These are phyloP conservation scores for Sphagnum tenellum DNA, from an alignment of 225 moss, liverwort and hornwort species.

Conservation along the genomic window DNA sequence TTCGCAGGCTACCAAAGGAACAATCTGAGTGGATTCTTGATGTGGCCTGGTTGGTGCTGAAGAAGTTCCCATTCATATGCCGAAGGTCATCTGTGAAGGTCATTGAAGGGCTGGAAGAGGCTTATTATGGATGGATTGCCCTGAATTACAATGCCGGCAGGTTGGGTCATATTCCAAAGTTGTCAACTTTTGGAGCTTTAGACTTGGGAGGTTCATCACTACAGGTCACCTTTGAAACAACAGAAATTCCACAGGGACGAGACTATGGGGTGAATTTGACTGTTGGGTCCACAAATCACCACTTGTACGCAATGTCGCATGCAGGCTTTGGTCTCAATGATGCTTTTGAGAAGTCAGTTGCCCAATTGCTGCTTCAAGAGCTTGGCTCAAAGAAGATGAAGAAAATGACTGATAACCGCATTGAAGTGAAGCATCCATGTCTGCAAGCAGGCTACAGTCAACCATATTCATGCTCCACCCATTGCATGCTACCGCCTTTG, in stretches of 20 bases:
- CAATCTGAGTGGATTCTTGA: conserved; percentile 85
- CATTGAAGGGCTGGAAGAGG: conserved; percentile 91
- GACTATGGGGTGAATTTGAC: conserved; percentile 74
- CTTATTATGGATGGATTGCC: conserved; percentile 97
- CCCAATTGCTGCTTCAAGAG: conserved; percentile 40
- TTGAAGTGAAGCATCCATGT: conserved; percentile 69
- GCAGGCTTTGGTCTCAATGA: conserved; percentile 90
- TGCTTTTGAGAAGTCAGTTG: conserved; percentile 95
- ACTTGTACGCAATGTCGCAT: conserved; percentile 86
- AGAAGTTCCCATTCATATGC: conserved; percentile 59
- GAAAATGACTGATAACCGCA: conserved; percentile 8
- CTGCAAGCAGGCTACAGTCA: conserved; percentile 70
- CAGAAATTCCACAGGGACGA: conserved; percentile 28
- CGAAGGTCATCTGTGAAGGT: conserved; percentile 78
- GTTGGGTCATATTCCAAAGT: conserved; percentile 43
- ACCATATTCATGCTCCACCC: conserved; percentile 61
- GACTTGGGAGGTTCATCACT: conserved; percentile 95
- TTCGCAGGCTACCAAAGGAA: conserved; percentile 51
- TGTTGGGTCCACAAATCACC: conserved; percentile 70
- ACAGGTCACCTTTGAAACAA: conserved; percentile 90
- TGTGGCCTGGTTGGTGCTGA: conserved; percentile 54
- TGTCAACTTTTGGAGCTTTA: conserved; percentile 66
- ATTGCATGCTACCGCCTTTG: conserved; percentile 53
- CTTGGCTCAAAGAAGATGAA: conserved; percentile 14
- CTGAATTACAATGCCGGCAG: conserved; percentile 77